Conservation (phyloP, 768 basidiomycete genomes). For the Suillus placidus region DNA sequence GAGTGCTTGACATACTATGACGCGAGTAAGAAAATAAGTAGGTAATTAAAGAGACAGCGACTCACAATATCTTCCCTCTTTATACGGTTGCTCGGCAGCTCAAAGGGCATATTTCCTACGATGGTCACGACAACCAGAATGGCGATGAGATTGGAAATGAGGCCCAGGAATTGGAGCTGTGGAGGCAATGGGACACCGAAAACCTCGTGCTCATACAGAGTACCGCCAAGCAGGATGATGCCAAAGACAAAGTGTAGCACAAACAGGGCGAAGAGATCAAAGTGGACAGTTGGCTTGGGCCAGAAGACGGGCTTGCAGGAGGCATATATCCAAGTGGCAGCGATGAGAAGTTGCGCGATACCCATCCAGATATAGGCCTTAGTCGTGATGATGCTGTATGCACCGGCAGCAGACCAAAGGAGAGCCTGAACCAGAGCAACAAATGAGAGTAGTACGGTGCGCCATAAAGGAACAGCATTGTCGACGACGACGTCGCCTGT, state of each 20-base stretch:
- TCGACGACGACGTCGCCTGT: neutral
- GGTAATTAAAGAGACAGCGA: constrained; percentile 12
- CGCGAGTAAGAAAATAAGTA: constrained; percentile 3
- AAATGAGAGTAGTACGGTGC: constrained; percentile 56
- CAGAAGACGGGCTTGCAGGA: constrained; percentile 53
- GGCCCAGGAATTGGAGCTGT: constrained; percentile 20
- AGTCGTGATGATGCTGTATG: constrained; percentile 50
- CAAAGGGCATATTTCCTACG: constrained; percentile 66
- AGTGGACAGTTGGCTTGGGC: constrained; percentile 60
- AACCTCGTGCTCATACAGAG: constrained; percentile 52
- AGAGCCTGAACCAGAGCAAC: constrained; percentile 60
- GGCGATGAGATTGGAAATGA: constrained; percentile 47
- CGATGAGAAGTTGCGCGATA: constrained; percentile 48
- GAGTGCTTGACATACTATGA: constrained; percentile 31
- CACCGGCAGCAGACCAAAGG: constrained; percentile 61
- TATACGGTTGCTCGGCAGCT: constrained; percentile 55
- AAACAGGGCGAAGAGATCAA: constrained; percentile 65
- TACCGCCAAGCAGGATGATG: constrained; percentile 53
- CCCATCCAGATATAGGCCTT: constrained; percentile 37
- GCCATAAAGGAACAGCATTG: constrained; percentile 54
- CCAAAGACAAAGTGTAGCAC: constrained; percentile 47
- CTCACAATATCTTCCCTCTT: constrained; percentile 65
- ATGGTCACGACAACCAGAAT: constrained; percentile 47
- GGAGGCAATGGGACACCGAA: constrained; percentile 46
- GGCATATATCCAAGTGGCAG: constrained; percentile 69